Evolutionary conservation across 2,329 filamentous ascomycete species (phyloP).

Genomic region (Geosmithia morbida): DNA sequence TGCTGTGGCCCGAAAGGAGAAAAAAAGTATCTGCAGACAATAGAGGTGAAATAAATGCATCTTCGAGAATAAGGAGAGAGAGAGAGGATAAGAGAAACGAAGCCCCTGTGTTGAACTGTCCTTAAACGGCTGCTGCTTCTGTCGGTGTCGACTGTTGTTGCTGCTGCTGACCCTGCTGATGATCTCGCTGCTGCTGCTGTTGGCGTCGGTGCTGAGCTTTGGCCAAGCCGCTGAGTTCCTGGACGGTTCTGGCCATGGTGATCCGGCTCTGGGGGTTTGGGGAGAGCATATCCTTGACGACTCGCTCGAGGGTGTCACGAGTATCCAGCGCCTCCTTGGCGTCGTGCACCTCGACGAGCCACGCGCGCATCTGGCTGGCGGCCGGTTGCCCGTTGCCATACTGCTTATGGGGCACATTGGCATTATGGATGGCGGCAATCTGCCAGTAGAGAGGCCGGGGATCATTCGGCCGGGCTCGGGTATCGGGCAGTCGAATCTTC

Average conservation of each 20-base stretch:
- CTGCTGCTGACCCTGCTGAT: not conserved
- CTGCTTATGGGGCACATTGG: conserved; percentile 14
- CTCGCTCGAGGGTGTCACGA: conserved; percentile 32
- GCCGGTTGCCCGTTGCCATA: conserved; percentile 24
- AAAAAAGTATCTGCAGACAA: too few relatives aligned
- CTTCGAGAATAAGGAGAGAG: not conserved
- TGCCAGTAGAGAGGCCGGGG: conserved; percentile 40
- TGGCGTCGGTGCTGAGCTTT: not conserved
- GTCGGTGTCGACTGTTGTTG: not conserved
- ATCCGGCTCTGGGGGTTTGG: conserved; percentile 36
- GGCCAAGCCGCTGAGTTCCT: not conserved
- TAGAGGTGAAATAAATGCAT: too few relatives aligned
- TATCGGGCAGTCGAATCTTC: conserved; percentile 40
- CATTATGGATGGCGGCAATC: conserved; percentile 39
- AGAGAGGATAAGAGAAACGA: not conserved
- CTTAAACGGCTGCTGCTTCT: not conserved
- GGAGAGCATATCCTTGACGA: conserved; percentile 39
- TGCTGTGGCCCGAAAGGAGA: too few relatives aligned
- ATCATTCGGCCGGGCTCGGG: conserved; percentile 29
- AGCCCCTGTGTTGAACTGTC: not conserved
- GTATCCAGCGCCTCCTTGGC: conserved; percentile 27
- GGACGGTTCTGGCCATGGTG: conserved; percentile 22
- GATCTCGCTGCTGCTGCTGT: not conserved
- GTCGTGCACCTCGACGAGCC: conserved; percentile 37
- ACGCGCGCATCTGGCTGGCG: conserved; percentile 37